These are phyloP conservation scores for Juglanconis oblonga DNA, from an alignment of 2,329 filamentous ascomycete genomes.

Conservation along the genomic window DNA sequence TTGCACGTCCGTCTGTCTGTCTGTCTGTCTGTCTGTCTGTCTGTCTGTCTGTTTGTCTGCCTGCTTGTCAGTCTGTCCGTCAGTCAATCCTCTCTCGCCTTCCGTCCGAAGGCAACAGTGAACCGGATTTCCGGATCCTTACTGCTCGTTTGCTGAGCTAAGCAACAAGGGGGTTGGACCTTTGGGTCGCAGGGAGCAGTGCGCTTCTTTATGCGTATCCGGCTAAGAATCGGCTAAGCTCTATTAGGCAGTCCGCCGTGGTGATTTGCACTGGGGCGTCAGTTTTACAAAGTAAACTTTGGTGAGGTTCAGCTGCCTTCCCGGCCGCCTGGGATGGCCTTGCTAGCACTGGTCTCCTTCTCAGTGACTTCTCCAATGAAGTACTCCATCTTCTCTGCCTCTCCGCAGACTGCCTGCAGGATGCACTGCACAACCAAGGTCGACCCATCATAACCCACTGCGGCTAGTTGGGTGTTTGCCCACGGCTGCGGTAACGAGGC, in stretches of 20 bases:
- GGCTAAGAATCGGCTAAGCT: slow-evolving; percentile 5
- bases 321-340: slow-evolving; percentile 12
- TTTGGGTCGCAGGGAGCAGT: neutral
- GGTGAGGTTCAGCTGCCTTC: neutral
- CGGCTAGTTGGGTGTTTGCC: neutral
- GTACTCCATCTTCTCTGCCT: slow-evolving; percentile 3
- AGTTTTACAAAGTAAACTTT: neutral
- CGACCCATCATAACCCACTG: slow-evolving; percentile 5
- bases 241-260: slow-evolving; percentile 3
- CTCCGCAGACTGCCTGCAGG: slow-evolving; percentile 8
- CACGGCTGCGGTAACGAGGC: slow-evolving; percentile 11
- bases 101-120: too few relatives aligned
- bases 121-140: too few relatives aligned
- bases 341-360: slow-evolving; percentile 7
- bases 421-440: slow-evolving; percentile 5
- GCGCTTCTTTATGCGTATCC: neutral
- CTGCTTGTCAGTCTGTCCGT: too few relatives aligned
- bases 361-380: slow-evolving; percentile 6
- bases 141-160: too few relatives aligned
- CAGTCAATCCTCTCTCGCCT: too few relatives aligned
- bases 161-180: neutral
- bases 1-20: too few relatives aligned
- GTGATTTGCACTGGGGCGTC: slow-evolving; percentile 13
- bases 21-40: too few relatives aligned
- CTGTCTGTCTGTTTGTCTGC: too few relatives aligned